A percentile compares a stretch with the other conserved stretches of the same genome.
These are phyloP conservation scores for Coniochaeta hoffmannii DNA, from an alignment of 2,329 filamentous ascomycete species.

Conservation along the genomic window DNA sequence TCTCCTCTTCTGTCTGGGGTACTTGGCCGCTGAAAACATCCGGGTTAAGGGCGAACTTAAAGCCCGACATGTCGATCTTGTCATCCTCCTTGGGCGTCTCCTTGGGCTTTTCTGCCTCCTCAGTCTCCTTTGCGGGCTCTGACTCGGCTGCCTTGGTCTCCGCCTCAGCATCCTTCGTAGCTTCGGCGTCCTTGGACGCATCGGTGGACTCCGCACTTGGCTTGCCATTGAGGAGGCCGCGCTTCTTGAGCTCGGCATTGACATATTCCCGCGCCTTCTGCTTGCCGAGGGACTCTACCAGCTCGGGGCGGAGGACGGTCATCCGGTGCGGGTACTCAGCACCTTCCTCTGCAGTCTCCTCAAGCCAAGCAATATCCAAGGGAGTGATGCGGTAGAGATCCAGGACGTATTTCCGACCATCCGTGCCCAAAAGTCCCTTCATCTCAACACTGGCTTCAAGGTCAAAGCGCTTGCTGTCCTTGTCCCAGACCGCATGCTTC, in stretches of 20 bases:
- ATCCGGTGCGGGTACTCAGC: slow-evolving; percentile 84
- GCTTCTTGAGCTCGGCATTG: slow-evolving; percentile 65
- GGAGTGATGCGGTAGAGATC: slow-evolving; percentile 94
- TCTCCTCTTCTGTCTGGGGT: slow-evolving; percentile 86
- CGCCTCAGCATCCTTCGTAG: slow-evolving; percentile 26
- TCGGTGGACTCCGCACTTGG: slow-evolving; percentile 12
- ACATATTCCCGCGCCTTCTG: slow-evolving; percentile 86
- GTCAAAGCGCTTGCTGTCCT: slow-evolving; percentile 83
- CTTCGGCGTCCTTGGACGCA: slow-evolving; percentile 22
- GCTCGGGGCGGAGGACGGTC: slow-evolving; percentile 85
- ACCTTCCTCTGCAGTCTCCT: slow-evolving; percentile 54
- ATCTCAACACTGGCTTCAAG: slow-evolving; percentile 95
- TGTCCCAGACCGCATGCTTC: slow-evolving; percentile 96
- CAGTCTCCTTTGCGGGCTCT: slow-evolving; percentile 16
- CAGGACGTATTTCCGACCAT: slow-evolving; percentile 94
- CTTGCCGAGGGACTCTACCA: slow-evolving; percentile 80
- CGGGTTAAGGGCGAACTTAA: slow-evolving; percentile 84
- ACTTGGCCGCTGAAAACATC: slow-evolving; percentile 91
- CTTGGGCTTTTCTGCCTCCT: slow-evolving; percentile 24
- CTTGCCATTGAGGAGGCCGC: slow-evolving; percentile 34
- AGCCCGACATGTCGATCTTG: slow-evolving; percentile 78
- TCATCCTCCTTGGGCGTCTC: slow-evolving; percentile 44
- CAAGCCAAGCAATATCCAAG: slow-evolving; percentile 83
- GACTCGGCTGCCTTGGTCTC: slow-evolving; percentile 42
- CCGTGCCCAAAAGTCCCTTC: slow-evolving; percentile 93